phyloP scores from a whole-genome alignment of 1,139 yeast species.

The Geotrichum candidum region DNA sequence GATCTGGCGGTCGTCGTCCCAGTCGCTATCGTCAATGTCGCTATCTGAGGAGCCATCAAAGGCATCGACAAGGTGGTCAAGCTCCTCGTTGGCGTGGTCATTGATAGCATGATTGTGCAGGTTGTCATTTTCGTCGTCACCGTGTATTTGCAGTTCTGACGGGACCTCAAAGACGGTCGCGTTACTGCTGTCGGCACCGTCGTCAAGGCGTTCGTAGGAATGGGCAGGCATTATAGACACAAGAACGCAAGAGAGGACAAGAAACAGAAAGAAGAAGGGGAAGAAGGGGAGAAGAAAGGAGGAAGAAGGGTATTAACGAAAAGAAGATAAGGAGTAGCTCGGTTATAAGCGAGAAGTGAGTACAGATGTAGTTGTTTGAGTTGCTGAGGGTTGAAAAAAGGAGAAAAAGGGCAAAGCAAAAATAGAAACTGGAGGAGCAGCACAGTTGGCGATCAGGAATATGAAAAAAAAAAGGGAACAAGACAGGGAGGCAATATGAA shows the following conservation, averaged over 20 bases:
- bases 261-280: not conserved
- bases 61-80: conserved; percentile 25
- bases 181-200: not conserved
- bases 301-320: too few relatives aligned
- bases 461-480: not conserved
- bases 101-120: conserved; percentile 4
- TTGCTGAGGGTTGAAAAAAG: not conserved
- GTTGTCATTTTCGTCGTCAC: not conserved
- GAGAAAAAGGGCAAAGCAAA: not conserved
- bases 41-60: conserved; percentile 22
- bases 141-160: not conserved
- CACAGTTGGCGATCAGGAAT: too few relatives aligned
- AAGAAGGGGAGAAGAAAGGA: not conserved
- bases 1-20: conserved; percentile 22
- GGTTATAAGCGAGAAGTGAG: too few relatives aligned
- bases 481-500: not conserved
- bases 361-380: too few relatives aligned
- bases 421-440: not conserved
- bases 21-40: conserved; percentile 21
- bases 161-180: conserved; percentile 11
- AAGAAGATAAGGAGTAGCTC: not conserved
- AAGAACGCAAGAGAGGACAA: not conserved
- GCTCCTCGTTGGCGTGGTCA: conserved; percentile 6
- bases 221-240: not conserved
- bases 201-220: not conserved